Conservation (phyloP, 2,329 filamentous ascomycete species). For the Talaromyces sp. region DNA sequence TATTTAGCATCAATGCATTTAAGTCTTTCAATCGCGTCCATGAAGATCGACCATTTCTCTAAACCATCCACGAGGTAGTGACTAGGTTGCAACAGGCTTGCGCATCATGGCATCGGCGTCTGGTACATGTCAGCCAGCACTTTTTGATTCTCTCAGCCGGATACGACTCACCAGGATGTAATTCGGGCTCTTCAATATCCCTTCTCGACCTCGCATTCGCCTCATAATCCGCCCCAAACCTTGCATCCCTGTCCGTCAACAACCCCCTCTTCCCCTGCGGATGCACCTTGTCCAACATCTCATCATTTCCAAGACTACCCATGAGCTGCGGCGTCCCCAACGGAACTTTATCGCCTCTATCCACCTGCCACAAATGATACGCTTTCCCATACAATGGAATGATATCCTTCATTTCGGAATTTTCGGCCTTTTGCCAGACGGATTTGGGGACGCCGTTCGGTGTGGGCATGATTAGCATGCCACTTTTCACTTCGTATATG, state of each 20-base stretch:
- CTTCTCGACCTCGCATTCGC: conserved; percentile 53
- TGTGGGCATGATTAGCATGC: conserved; percentile 43
- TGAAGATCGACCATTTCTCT: neutral
- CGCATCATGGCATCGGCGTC: conserved; percentile 17
- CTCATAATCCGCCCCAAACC: conserved; percentile 51
- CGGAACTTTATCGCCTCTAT: conserved; percentile 64
- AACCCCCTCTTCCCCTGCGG: conserved; percentile 32
- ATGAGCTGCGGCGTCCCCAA: conserved; percentile 61
- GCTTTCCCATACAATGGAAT: conserved; percentile 75
- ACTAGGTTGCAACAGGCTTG: neutral
- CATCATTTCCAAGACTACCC: conserved; percentile 51
- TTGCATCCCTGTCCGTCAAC: conserved; percentile 51
- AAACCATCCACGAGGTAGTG: neutral
- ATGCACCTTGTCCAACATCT: conserved; percentile 25
- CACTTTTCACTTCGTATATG: conserved; percentile 47
- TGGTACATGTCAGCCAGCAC: neutral
- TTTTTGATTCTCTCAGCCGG: too few relatives aligned
- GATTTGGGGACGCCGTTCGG: conserved; percentile 45
- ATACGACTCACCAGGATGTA: conserved; percentile 33
- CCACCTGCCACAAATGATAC: conserved; percentile 83
- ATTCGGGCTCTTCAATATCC: conserved; percentile 41
- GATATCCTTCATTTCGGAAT: conserved; percentile 73
- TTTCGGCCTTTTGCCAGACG: conserved; percentile 73
- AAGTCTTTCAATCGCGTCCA: neutral
- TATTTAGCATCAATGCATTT: conserved; percentile 6